Base-by-base conservation (phyloP, 306 rosid species). In the Cucurbita moschata region DNA sequence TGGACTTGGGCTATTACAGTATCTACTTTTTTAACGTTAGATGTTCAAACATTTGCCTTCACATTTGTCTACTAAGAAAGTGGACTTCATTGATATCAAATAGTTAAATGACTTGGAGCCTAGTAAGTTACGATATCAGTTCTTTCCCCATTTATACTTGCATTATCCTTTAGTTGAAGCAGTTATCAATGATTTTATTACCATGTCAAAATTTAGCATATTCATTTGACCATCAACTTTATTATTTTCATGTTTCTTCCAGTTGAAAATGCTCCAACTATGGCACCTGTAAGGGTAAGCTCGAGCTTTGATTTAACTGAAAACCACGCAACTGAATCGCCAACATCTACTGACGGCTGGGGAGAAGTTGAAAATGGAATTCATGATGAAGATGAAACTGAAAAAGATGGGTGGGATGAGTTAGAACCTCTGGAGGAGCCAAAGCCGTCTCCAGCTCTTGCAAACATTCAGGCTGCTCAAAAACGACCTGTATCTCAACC, bases 271-370 rank as follows among this genome's bases (percentile, higher is more conserved):
- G 75, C 85, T 60, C 89, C 91, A 72, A 85, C 88, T 73, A 84
- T 89, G 10, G 86, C 84, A 42, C 91, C 87, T 19, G 71, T 85
- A 73, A 87, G 76, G 44, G 86, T 80, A 68, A 81, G 81, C 82
- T 87, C 89, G 42, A 80, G 84, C 66, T 44, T 92, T 11, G 99
- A 91, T 82, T 88, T 91, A 57, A 68, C 87, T 30, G 91, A 95
- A 51, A 87, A 74, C 50, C 89, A 84, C 67, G 82, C 52, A 50
- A 87, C 96, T n/a, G 76, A 80, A 19, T 95, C 99, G 9, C 99
- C 99, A 30, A 86, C 97, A 12, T 95, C 97, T 50, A 91, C 96
- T 12, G 99, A 95, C 78, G 97, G 99, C 47, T 95, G 99, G 97
- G 99, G 99, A 62, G 97, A 95, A 63, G 83, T 91, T 72, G 99